Base-by-base conservation (phyloP, 257 asterid genomes). In the Paulownia fortunei region DNA sequence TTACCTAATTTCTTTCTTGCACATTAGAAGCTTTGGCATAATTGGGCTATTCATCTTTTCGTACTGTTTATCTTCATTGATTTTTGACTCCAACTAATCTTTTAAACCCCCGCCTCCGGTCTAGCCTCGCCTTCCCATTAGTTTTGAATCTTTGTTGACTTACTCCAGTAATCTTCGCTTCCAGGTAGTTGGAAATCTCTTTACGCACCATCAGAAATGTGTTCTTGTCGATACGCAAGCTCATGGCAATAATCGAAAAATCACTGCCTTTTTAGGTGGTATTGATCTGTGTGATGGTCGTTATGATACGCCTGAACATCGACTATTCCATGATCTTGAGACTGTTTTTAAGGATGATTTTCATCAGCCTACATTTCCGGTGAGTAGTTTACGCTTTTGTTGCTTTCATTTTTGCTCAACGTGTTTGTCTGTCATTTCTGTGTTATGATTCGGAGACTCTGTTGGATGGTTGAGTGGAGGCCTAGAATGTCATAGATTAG, bases 211-310 rank as follows among this genome's bases (percentile, higher is more conserved):
- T 85, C 99, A 95, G 91, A 95, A 95, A 84, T 90, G 94, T 83
- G 99, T 95, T 74, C 85, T 95, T 76, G 92, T 91, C 74, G 99
- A 95, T 82, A 83, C 97, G 23, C 98, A 95, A 81, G 99, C 97
- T 30, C 13, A 70, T 73, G 98, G 97, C 19, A 95, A 91, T 81
- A 88, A 88, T 69, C 89, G 99, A 39, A 92, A 85, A 86, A 76
- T 95, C 54, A 95, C 98, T 67, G 97, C 99, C 54, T 92, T 95
- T 72, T 34, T 92, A 47, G 99, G 99, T 19, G 99, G 99, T 67
- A 75, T 95, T 63, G 99, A 95, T 90, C 89, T 95, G 73, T 95
- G 99, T 65, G 99, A 95, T 81, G 99, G 99, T 72, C 98, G 99
- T 64, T 95, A 95, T 73, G 99, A 95, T 84, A 92, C 97, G 37